These are phyloP conservation scores for Paramecium sonneborni DNA, from an alignment of 73 alveolate species.

Conservation along the genomic window DNA sequence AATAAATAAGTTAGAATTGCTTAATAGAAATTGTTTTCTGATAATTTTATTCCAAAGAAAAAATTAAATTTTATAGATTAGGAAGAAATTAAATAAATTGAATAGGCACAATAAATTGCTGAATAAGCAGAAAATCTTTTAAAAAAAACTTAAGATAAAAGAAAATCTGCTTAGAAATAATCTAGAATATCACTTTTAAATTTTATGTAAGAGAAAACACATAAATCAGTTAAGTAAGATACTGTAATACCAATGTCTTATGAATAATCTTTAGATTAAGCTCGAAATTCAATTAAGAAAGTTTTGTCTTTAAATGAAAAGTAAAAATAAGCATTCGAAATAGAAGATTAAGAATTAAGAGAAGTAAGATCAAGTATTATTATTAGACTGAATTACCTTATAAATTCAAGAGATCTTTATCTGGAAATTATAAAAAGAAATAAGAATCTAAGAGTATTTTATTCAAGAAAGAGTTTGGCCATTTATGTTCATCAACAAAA, in stretches of 20 bases:
- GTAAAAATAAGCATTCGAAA: background rate
- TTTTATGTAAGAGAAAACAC: background rate
- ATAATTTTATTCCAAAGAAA: constrained; percentile 18
- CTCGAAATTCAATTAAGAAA: background rate
- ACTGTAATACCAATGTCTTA: background rate
- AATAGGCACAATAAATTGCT: background rate
- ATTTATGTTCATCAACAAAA: constrained; percentile 41
- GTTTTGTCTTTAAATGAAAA: background rate
- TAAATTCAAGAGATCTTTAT: background rate
- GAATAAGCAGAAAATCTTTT: background rate
- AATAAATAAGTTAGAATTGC: background rate
- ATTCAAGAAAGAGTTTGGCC: background rate
- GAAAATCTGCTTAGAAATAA: background rate
- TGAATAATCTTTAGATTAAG: background rate
- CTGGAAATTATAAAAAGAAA: background rate
- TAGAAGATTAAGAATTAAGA: background rate
- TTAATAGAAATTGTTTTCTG: background rate
- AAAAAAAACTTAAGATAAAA: background rate
- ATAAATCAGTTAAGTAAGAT: background rate
- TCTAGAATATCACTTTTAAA: background rate
- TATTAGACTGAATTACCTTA: constrained; percentile 24
- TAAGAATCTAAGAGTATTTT: background rate
- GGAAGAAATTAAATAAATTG: constrained; percentile 4
- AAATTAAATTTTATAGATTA: background rate
- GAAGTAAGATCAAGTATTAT: background rate